These are phyloP conservation scores for Cnidoscolus chayamansa DNA, from an alignment of 441 rosid species.

Conservation along the genomic window DNA sequence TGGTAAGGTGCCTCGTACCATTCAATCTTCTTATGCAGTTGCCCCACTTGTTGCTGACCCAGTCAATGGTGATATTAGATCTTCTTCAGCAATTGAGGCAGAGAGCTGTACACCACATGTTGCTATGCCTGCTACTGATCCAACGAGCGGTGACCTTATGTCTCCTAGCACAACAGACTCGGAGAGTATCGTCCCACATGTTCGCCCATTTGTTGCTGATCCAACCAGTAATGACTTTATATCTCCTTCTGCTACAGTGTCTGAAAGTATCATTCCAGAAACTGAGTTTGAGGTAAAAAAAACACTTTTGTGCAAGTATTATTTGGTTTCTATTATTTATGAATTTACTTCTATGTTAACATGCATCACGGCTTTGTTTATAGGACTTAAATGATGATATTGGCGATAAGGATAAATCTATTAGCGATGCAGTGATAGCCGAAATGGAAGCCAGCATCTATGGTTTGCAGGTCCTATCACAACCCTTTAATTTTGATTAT, in stretches of 20 bases:
- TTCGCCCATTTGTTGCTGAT: constrained; percentile 22
- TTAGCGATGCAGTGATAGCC: constrained; percentile 48
- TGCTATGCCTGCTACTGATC: constrained; percentile 12
- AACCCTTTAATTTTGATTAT: constrained; percentile 4
- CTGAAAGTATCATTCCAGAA: constrained; percentile 21
- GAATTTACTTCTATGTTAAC: constrained; percentile 16
- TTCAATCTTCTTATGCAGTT: constrained; percentile 30
- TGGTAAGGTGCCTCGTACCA: constrained; percentile 18
- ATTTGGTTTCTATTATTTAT: constrained; percentile 1
- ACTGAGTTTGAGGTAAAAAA: constrained; percentile 33
- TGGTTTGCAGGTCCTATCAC: constrained; percentile 66
- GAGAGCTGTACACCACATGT: constrained; percentile 3
- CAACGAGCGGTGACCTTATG: constrained; percentile 30
- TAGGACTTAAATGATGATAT: constrained; percentile 43
- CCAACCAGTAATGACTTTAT: constrained; percentile 30
- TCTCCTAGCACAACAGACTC: constrained; percentile 27
- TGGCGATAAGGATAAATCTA: constrained; percentile 32
- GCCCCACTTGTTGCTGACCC: constrained; percentile 13
- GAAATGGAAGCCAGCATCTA: constrained; percentile 82
- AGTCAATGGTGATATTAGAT: not conserved
- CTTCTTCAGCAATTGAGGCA: not conserved
- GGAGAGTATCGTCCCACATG: constrained; percentile 5
- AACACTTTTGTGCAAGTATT: not conserved
- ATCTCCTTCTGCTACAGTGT: constrained; percentile 28
- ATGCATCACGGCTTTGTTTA: constrained; percentile 19